Evolutionary conservation across 257 asterid genomes (phyloP), one percentile per base, ranked within the genome.

Genomic region (Solanum infundibuliforme): DNA sequence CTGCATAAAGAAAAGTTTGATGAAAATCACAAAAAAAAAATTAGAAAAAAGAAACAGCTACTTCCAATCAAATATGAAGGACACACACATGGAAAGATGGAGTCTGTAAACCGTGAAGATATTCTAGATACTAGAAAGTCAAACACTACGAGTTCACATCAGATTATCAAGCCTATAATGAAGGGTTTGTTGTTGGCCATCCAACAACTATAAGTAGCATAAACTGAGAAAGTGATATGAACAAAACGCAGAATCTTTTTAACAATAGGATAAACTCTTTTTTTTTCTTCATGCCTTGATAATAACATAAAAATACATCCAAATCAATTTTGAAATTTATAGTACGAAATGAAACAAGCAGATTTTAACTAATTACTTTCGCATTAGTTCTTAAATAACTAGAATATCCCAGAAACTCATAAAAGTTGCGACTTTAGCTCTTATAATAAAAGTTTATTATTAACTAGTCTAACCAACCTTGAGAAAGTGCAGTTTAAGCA

Each of bases 1-100:
- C 99, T 96, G 94, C 90, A 74, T 38, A 23, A 88, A 20, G 48
- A 72, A 73, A 85, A 13, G 66, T 81, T 39, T 27, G 68, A 83
- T 27, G 66, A 27, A 16, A 60, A 12, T 9, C 69, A 52, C 20
- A 29, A 25, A 55, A 20, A 8, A 29, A 18, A 16, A 11, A 4
- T n/a, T n/a, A 12, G 18, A 13, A 32, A 72, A 52, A 39, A 55
- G 8, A 27, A 12, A 14, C 35, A 48, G 23, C 48, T 36, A 82
- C 55, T 83, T 35, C 18, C 27, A 62, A 52, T 14, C 36, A 35
- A 18, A 7, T 20, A 3, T 27, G 39, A n/a, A 55, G 29, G 12
- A 79, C 66, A 21, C 68, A 81, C 85, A 46, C 8, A 23, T 20
- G 43, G 20, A 48, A 82, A 82, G 12, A 29, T 20, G 6, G 69